Base-by-base conservation (phyloP, 1,139 yeast genomes). In the Hyphopichia buzzinii region DNA sequence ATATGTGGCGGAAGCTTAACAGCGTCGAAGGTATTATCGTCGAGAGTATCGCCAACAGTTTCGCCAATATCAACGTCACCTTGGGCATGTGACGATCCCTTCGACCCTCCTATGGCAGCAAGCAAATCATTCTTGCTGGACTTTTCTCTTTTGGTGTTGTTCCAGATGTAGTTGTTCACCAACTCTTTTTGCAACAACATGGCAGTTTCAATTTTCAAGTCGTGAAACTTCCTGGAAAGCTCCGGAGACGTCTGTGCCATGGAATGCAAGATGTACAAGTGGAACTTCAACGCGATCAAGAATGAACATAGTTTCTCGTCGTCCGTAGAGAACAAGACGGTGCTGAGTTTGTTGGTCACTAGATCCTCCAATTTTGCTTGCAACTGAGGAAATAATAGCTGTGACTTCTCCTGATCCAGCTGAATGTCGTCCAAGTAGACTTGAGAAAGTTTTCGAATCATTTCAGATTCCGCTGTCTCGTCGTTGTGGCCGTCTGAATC, bases 1-100 rank as follows among this genome's bases (percentile, higher is more conserved):
- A 70, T 62, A 37, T 60, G 54, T 1, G 67, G 61, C 1, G 75
- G 75, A n/a, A 70, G 49, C 34, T 65, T 64, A 17, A 70, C 57
- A 22, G 58, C 50, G 36, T 70, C 74, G 2, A 69, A 44, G 26
- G 46, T 53, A 39, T 67, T 67, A 1, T 34, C 32, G 12, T 37
- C 33, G 7, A 34, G 39, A 5, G 32, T 10, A 23, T 34, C 21
- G 8, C 17, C 21, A 8, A 13, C 10, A 7, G 12, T 23, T n/a
- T n/a, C n/a, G n/a, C n/a, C n/a, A n/a, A n/a, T n/a, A n/a, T n/a
- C n/a, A n/a, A n/a, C n/a, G n/a, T n/a, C n/a, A n/a, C n/a, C n/a
- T n/a, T n/a, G n/a, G n/a, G n/a, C n/a, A n/a, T n/a, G n/a, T 19
- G 23, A 19, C 8, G 23, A 19, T 6, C 8, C 6, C 14, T 22